Percentiles rank a stretch among this genome's conserved stretches.
phyloP scores from a whole-genome alignment of 306 rosid species.

The Calophaca sinica region DNA sequence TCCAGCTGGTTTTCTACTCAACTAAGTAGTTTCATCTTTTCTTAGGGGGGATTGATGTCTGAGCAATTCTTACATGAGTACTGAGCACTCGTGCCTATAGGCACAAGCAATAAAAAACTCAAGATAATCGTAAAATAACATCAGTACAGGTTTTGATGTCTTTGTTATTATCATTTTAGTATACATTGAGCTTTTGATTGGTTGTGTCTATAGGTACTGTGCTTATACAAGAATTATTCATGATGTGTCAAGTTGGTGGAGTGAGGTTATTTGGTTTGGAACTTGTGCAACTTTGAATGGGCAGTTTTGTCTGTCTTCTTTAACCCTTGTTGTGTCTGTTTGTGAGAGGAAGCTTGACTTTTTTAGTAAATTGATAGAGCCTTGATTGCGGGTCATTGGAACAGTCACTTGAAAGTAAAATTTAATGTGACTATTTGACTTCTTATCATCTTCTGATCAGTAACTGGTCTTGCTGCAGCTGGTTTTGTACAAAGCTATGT shows the following conservation, averaged over 20 bases:
- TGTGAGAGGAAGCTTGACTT: background rate
- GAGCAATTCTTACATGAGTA: background rate
- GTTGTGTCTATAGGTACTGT: background rate
- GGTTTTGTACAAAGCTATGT: background rate
- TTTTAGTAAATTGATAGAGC: background rate
- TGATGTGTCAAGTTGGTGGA: background rate
- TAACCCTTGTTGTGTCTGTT: background rate
- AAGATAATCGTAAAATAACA: background rate
- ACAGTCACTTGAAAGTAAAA: background rate
- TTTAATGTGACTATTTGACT: background rate
- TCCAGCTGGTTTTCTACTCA: no score
- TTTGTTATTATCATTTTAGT: background rate
- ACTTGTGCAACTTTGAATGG: background rate
- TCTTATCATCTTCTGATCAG: background rate
- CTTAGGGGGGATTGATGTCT: background rate
- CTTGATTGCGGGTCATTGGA: conserved; percentile 6
- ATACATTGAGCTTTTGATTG: background rate
- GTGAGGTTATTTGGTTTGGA: background rate
- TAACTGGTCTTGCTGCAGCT: background rate
- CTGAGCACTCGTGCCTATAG: background rate
- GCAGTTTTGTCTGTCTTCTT: background rate
- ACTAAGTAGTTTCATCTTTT: background rate
- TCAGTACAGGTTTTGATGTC: background rate
- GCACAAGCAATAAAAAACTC: background rate
- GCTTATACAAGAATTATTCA: background rate